Conservation (phyloP, 2,329 filamentous ascomycete species). For the Neonectria punicea region DNA sequence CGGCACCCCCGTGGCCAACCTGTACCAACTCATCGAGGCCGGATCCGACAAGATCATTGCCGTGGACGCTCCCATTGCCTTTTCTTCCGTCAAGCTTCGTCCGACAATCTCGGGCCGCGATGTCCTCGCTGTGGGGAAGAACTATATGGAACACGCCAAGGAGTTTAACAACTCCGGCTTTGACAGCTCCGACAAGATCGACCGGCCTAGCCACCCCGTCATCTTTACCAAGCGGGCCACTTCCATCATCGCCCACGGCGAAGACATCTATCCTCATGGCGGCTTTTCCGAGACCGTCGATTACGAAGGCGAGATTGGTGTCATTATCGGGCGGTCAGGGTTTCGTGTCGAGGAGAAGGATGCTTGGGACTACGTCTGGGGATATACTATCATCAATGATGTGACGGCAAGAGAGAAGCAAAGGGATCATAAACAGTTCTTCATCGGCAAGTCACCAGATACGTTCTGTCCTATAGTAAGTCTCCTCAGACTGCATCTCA, state of each 20-base stretch:
- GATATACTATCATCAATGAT: conserved; percentile 66
- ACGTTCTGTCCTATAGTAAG: conserved; percentile 65
- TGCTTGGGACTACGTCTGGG: conserved; percentile 64
- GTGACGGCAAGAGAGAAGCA: conserved; percentile 62
- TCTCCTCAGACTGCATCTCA: neutral
- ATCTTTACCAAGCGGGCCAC: conserved; percentile 66
- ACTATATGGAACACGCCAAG: conserved; percentile 66
- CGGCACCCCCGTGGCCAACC: conserved; percentile 56
- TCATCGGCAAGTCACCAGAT: conserved; percentile 65
- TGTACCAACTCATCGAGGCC: conserved; percentile 64
- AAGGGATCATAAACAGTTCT: conserved; percentile 69
- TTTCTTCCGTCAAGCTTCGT: conserved; percentile 53
- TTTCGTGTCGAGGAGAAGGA: conserved; percentile 55
- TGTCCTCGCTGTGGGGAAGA: conserved; percentile 66
- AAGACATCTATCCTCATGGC: conserved; percentile 57
- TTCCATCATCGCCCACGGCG: conserved; percentile 60
- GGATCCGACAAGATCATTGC: conserved; percentile 52
- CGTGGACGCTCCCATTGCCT: conserved; percentile 30
- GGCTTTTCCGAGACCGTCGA: conserved; percentile 61
- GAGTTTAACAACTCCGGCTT: conserved; percentile 66
- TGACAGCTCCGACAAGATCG: conserved; percentile 64
- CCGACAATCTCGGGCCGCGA: conserved; percentile 60
- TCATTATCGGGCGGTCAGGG: conserved; percentile 63
- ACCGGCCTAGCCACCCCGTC: conserved; percentile 63
- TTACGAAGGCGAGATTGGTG: conserved; percentile 67